phyloP scores from a whole-genome alignment of 345 rosid species.

The Syzygium oleosum region DNA sequence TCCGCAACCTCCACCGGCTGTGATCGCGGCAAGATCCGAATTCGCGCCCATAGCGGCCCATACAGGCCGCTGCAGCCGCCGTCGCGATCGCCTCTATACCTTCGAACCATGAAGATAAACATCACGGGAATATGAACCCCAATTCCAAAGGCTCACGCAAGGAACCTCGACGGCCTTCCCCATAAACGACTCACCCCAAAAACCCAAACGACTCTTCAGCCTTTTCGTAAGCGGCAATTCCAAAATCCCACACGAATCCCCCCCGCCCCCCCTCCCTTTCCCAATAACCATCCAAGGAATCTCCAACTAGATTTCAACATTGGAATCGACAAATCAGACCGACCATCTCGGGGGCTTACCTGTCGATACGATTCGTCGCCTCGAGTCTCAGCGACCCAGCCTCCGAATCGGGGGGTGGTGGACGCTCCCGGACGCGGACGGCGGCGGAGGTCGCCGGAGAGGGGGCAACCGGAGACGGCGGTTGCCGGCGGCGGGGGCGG shows the following conservation, averaged over 20 bases:
- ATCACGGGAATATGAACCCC: not conserved
- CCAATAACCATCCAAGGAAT: not conserved
- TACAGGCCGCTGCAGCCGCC: not conserved
- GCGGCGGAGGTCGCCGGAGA: not conserved
- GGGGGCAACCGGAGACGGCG: not conserved
- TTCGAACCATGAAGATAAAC: not conserved
- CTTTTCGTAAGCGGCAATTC: not conserved
- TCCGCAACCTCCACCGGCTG: not conserved
- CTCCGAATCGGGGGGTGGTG: not conserved
- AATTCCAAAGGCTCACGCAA: not conserved
- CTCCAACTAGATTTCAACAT: not conserved
- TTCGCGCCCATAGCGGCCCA: not conserved
- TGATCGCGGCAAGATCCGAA: not conserved
- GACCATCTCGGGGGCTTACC: not conserved
- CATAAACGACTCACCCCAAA: not conserved
- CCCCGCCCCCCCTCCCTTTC: not conserved
- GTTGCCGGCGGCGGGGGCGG: not conserved
- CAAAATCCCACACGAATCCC: not conserved
- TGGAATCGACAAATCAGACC: not conserved
- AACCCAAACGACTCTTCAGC: not conserved
- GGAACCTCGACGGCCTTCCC: not conserved
- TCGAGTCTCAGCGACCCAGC: not conserved
- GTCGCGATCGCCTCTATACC: not conserved
- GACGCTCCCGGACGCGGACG: not conserved
- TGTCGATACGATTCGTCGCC: not conserved